These are phyloP conservation scores for Aspergillus leporis DNA, from an alignment of 495 filamentous ascomycete species.

Conservation along the genomic window DNA sequence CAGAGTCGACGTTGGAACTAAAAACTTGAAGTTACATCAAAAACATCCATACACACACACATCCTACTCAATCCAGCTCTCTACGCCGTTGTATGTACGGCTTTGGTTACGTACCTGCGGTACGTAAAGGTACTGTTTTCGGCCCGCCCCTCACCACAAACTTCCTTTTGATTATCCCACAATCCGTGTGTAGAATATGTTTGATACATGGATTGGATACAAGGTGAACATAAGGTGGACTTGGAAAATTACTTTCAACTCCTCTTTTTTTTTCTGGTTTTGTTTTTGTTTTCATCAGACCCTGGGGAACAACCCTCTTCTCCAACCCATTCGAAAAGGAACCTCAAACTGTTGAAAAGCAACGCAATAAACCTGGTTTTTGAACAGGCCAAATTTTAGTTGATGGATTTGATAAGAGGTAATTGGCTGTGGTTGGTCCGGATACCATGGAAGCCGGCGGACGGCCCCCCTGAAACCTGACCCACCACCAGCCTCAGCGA, in stretches of 20 bases:
- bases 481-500: slow-evolving; percentile 15
- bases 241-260: neutral
- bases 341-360: neutral
- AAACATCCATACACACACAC: neutral
- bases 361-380: neutral
- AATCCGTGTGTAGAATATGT: neutral
- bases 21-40: neutral
- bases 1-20: neutral
- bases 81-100: neutral
- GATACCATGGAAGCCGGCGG: slow-evolving; percentile 23
- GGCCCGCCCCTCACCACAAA: slow-evolving; percentile 6
- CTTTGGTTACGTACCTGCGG: slow-evolving; percentile 6
- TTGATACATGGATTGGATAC: too few relatives aligned
- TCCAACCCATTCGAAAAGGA: neutral
- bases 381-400: slow-evolving; percentile 1
- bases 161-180: neutral
- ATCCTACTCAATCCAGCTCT: neutral
- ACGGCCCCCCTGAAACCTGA: slow-evolving; percentile 21
- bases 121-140: slow-evolving; percentile 12
- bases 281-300: neutral
- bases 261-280: neutral
- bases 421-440: slow-evolving; percentile 10
- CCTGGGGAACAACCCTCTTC: neutral
- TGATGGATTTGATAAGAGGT: neutral
- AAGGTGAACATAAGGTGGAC: neutral